Base-by-base conservation (phyloP, 331 rosid genomes). In the Quercus lobata region DNA sequence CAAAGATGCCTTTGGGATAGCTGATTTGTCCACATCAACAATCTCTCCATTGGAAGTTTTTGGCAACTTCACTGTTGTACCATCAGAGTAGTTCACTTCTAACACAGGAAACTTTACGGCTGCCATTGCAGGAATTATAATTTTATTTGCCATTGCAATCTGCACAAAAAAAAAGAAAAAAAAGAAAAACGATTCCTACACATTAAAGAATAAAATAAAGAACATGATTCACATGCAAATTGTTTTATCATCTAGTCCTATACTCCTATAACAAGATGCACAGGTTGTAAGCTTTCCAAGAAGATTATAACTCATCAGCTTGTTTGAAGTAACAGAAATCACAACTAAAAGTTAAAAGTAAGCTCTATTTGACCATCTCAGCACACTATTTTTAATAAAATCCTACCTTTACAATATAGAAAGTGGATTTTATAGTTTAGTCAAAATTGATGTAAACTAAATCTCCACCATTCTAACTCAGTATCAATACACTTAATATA, bases 21-120 rank as follows among this genome's bases (percentile, higher is more conserved):
- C 69, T 10, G 84, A 74, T 54, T 76, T 84, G 56, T 79, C 82
- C 37, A 83, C 80, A 79, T 73, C 85, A 60, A 70, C 84, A 18
- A 54, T 78, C 53, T 73, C 55, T 72, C 76, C 90, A 68, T 69
- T 77, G 72, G 70, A 65, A 78, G 76, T 83, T 73, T 84, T 27
- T 8, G 98, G 98, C 57, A 95, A 92, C 87, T 92, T 95, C 76
- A 86, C 57, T 79, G 76, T 25, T 85, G 85, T 88, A 25, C 92
- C 91, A 81, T 81, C 89, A 29, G 92, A 60, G 80, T 80, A 85
- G 80, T 61, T 79, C 79, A 89, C 94, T 88, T 95, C 85, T 19
- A 93, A 37, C 57, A 81, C 90, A n/a, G 98, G 99, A 82, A 93
- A 95, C 86, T 91, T 95, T 69, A 73, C 54, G 4, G 99, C 97